Evolutionary conservation across 208 protist genomes (phyloP).

Genomic region (Leishmania martiniquensis): DNA sequence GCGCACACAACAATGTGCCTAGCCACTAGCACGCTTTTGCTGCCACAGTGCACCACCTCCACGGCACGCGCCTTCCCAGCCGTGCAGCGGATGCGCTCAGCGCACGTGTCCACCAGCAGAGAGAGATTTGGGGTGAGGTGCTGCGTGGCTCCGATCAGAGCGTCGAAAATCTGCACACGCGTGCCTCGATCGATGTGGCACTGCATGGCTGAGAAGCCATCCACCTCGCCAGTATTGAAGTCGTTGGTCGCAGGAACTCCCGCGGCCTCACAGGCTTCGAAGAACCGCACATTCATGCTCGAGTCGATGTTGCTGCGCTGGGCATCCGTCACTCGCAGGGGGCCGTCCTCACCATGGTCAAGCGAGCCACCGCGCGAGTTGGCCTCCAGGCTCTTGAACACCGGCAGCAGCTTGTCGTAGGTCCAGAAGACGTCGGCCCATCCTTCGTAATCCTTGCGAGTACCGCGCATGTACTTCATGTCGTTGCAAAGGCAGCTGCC

Average conservation of each 20-base stretch:
- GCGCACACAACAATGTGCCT: conserved; percentile 49
- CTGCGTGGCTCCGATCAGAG: conserved; percentile 34
- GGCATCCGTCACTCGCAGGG: conserved; percentile 46
- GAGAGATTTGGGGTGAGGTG: conserved; percentile 46
- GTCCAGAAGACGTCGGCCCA: conserved; percentile 56
- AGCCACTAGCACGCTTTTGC: conserved; percentile 6
- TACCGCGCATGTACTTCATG: conserved; percentile 72
- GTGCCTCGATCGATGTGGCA: conserved; percentile 46
- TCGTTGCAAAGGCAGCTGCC: conserved; percentile 63
- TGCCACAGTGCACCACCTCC: conserved; percentile 16
- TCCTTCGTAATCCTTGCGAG: conserved; percentile 35
- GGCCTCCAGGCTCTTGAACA: conserved; percentile 49
- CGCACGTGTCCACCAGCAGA: conserved; percentile 34
- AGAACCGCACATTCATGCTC: conserved; percentile 80
- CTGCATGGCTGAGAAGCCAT: conserved; percentile 68
- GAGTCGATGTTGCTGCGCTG: conserved; percentile 57
- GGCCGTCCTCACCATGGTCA: conserved; percentile 48
- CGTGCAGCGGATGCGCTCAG: conserved; percentile 40
- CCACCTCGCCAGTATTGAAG: conserved; percentile 54
- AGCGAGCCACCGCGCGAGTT: conserved; percentile 40
- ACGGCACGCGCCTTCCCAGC: conserved; percentile 24
- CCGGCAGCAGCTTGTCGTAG: conserved; percentile 54
- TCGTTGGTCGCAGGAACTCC: conserved; percentile 48
- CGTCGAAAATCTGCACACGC: conserved; percentile 60
- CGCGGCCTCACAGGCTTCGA: conserved; percentile 79